Base-by-base conservation (phyloP, 257 asterid species). In the Cruciata laevipes region DNA sequence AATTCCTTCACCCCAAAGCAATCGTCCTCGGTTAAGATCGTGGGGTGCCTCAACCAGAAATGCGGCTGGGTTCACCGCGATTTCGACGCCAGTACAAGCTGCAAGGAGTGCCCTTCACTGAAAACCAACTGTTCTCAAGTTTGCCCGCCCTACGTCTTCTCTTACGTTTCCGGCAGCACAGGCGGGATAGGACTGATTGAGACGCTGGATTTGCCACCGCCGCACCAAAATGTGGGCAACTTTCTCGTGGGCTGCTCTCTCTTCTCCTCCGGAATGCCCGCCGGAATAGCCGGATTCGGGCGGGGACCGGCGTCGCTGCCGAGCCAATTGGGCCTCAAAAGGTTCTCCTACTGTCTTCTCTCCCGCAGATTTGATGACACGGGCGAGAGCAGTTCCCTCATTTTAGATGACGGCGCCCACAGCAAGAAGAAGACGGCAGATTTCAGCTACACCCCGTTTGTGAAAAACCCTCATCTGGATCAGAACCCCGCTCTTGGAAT, bases 251-350 rank as follows among this genome's bases (percentile, higher is more conserved):
- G 98, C 1, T 93, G 98, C 77, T 89, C 97, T 0, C 49, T 87
- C 5, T 83, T 86, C 68, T 86, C 98, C 4, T 79, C 91, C 0
- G 75, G 83, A 55, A 86, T 76, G 30, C 99, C 97, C 0, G 89
- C 93, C 0, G 98, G 98, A 7, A 79, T 92, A 11, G 97, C 89
- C 1, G 98, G 98, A 1, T 89, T 89, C 27, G 97, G 97, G 44
- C 74, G 91, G 4, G 98, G 98, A 6, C 25, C 59, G 24, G 75
- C 91, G 2, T 89, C 97, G 2, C 49, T 89, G 62, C 97, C 97
- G 0, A 78, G 53, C 52, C 98, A 92, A 73, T 65, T 92, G 35
- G 82, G 89, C n/a, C 74, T 90, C 74, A 82, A 78, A 84, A 89
- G 75, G 67, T 79, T 92, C 76, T 89, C 97, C 0, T 91, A 80